Conservation (phyloP, 257 asterid genomes). For the Salvia splendens region DNA sequence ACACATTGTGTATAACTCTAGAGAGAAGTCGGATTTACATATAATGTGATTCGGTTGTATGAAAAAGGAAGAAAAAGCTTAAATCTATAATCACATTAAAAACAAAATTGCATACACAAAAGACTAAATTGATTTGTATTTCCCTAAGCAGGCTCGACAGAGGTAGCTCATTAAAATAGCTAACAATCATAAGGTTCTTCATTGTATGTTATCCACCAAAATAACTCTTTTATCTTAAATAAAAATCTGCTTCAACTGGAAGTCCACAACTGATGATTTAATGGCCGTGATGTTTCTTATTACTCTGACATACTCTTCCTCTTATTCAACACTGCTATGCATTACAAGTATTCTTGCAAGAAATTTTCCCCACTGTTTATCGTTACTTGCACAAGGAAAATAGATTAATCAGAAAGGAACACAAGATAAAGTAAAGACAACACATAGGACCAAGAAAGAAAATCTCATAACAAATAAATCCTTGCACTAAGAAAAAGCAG, state of each 20-base stretch:
- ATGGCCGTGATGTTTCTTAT: neutral
- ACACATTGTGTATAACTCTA: neutral
- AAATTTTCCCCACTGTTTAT: neutral
- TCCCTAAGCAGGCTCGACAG: neutral
- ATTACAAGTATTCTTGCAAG: slow-evolving; percentile 16
- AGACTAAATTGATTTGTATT: neutral
- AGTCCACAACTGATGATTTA: neutral
- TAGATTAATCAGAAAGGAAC: slow-evolving; percentile 21
- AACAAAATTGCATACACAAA: neutral
- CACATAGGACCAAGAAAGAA: neutral
- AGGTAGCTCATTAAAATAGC: neutral
- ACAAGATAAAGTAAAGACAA: neutral
- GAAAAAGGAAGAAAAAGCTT: neutral
- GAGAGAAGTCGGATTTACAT: slow-evolving; percentile 1
- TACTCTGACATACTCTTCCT: slow-evolving; percentile 5
- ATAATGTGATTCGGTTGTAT: neutral
- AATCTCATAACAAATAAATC: too few relatives aligned
- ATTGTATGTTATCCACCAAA: slow-evolving; percentile 1
- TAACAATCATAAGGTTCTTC: neutral
- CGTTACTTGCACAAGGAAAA: neutral
- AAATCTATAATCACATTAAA: neutral
- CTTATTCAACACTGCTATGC: neutral
- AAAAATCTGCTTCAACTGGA: neutral
- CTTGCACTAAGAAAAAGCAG: neutral
- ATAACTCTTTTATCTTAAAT: neutral